These are phyloP conservation scores for Rhododendron griersonianum DNA, from an alignment of 148 eudicot species.

Conservation along the genomic window DNA sequence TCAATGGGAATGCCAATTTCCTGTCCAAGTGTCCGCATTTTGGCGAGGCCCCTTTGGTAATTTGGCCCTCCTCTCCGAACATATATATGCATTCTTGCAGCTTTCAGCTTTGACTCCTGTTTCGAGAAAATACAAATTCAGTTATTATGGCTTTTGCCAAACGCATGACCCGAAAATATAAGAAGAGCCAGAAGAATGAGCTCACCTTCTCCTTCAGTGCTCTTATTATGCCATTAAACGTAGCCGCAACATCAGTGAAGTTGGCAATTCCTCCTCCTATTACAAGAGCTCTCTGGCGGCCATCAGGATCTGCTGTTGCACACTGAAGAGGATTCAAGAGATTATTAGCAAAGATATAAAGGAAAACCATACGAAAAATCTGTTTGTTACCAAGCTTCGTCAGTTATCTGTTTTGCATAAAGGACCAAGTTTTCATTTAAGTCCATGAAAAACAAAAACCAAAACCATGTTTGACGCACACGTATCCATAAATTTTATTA, in stretches of 20 bases:
- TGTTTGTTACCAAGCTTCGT: neutral
- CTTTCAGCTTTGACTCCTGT: slow-evolving; percentile 81
- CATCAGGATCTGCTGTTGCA: slow-evolving; percentile 96
- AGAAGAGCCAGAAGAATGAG: neutral
- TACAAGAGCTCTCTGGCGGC: slow-evolving; percentile 81
- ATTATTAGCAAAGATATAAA: neutral
- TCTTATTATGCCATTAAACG: slow-evolving; percentile 71
- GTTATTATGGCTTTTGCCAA: neutral
- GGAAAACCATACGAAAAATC: neutral
- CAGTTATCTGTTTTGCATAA: neutral
- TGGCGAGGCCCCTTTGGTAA: slow-evolving; percentile 93
- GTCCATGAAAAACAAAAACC: neutral
- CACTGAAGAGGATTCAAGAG: slow-evolving; percentile 46
- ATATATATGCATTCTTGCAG: slow-evolving; percentile 85
- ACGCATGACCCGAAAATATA: neutral
- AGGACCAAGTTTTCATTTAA: neutral
- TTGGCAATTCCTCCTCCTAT: slow-evolving; percentile 98
- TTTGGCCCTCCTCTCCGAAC: slow-evolving; percentile 99
- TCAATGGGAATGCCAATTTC: slow-evolving; percentile 97
- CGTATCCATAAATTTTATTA: neutral
- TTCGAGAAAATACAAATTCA: neutral
- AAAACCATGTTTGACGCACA: neutral
- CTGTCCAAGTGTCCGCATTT: slow-evolving; percentile 81
- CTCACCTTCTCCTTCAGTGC: slow-evolving; percentile 59
- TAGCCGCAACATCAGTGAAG: slow-evolving; percentile 96